These are phyloP conservation scores for Candida sojae DNA, from an alignment of 1,139 yeast species.

Conservation along the genomic window DNA sequence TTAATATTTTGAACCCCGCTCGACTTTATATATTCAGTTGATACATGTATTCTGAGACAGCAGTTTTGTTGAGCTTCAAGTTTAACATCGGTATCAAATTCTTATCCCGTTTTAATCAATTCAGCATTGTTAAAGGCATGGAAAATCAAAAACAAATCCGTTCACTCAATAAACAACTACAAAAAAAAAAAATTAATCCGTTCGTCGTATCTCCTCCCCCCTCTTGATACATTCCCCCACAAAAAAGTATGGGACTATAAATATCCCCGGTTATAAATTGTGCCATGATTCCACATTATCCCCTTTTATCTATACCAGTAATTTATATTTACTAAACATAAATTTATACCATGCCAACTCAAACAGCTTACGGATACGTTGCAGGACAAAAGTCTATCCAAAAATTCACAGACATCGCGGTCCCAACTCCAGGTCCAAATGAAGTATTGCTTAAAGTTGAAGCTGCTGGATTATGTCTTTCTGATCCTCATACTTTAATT, in stretches of 20 bases:
- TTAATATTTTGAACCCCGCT: too few relatives aligned
- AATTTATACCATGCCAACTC: constrained; percentile 12
- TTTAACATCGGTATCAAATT: too few relatives aligned
- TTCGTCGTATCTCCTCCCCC: neutral
- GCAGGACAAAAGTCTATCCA: constrained; percentile 21
- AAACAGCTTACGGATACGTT: constrained; percentile 27
- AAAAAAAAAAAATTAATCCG: neutral
- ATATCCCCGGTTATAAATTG: neutral
- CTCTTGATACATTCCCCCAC: neutral
- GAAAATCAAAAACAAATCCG: neutral
- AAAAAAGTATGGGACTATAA: neutral
- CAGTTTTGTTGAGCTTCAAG: too few relatives aligned
- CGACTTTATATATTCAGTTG: too few relatives aligned
- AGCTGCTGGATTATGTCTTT: constrained; percentile 55
- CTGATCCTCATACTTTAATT: constrained; percentile 48
- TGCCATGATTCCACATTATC: too few relatives aligned
- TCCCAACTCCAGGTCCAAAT: constrained; percentile 34
- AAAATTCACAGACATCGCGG: constrained; percentile 31
- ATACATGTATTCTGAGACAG: too few relatives aligned
- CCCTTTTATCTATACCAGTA: too few relatives aligned
- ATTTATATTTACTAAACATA: too few relatives aligned
- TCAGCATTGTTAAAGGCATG: neutral
- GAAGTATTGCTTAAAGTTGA: constrained; percentile 48
- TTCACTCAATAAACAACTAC: neutral
- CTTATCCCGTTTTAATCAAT: too few relatives aligned